These are phyloP conservation scores for Thalassiosira mediterranea DNA, from an alignment of 352 stramenopile species.

Conservation along the genomic window DNA sequence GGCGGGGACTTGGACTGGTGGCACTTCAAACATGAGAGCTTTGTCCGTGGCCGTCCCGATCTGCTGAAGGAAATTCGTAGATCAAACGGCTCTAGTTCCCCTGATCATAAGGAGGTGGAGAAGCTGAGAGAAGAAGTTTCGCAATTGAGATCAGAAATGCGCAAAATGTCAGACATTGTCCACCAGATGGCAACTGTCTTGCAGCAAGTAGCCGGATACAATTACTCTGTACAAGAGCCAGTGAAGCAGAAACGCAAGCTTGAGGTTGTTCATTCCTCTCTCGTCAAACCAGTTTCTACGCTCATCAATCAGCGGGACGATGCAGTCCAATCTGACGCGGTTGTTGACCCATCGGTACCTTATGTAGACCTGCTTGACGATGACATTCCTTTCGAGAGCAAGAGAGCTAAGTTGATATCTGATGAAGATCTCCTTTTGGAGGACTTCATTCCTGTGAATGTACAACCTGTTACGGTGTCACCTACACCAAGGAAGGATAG, in stretches of 20 bases:
- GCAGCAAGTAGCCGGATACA: constrained; percentile 26
- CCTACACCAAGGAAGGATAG: constrained; percentile 18
- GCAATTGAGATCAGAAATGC: constrained; percentile 56
- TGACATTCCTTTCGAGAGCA: too few species aligned
- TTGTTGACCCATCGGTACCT: constrained; percentile 41
- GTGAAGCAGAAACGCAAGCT: constrained; percentile 55
- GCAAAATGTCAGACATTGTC: constrained; percentile 50
- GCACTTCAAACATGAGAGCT: constrained; percentile 79
- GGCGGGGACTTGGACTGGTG: constrained; percentile 69
- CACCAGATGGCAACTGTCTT: constrained; percentile 40
- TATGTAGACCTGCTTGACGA: constrained; percentile 10
- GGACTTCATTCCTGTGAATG: constrained; percentile 29
- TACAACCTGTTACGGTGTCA: constrained; percentile 8
- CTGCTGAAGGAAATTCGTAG: constrained; percentile 76
- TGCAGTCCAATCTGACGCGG: constrained; percentile 16
- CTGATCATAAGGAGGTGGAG: constrained; percentile 77
- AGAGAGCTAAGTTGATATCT: constrained; percentile 31
- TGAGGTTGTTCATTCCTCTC: constrained; percentile 26
- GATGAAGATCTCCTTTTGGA: constrained; percentile 38
- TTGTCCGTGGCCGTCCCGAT: constrained; percentile 69
- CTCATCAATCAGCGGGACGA: constrained; percentile 16
- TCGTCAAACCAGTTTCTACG: background rate
- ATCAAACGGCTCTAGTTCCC: too few species aligned
- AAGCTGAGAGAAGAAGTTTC: constrained; percentile 71
- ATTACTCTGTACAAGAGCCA: constrained; percentile 22